Evolutionary conservation across 2,329 filamentous ascomycete genomes (phyloP).

Genomic region (Ciborinia camelliae): DNA sequence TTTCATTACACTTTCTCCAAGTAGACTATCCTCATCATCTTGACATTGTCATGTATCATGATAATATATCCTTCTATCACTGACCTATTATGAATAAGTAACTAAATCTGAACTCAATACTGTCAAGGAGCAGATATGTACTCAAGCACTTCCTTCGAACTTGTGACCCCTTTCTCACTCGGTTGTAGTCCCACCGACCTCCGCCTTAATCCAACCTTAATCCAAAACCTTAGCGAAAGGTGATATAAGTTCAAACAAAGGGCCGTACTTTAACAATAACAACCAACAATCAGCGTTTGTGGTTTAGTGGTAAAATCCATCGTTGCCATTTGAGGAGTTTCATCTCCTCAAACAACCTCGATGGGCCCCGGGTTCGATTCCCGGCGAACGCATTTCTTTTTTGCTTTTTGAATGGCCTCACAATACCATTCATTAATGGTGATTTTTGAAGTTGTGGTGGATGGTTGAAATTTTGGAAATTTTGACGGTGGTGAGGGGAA

Average conservation of each 20-base stretch:
- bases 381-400: neutral
- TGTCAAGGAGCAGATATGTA: too few relatives aligned
- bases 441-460: neutral
- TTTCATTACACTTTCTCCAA: too few relatives aligned
- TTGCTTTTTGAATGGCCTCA: neutral
- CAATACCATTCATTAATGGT: neutral
- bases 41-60: too few relatives aligned
- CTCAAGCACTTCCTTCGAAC: too few relatives aligned
- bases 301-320: neutral
- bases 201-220: too few relatives aligned
- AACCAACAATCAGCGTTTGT: neutral
- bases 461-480: neutral
- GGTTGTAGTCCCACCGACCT: too few relatives aligned
- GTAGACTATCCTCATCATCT: too few relatives aligned
- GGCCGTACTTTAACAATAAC: neutral
- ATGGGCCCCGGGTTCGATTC: neutral
- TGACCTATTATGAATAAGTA: too few relatives aligned
- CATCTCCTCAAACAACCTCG: neutral
- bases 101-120: too few relatives aligned
- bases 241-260: neutral
- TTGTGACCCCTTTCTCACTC: too few relatives aligned
- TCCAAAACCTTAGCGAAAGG: too few relatives aligned
- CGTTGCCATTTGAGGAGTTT: neutral
- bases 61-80: too few relatives aligned
- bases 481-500: neutral